These are phyloP conservation scores for Pseudevernia furfuracea DNA, from an alignment of 495 filamentous ascomycete genomes.

Conservation along the genomic window DNA sequence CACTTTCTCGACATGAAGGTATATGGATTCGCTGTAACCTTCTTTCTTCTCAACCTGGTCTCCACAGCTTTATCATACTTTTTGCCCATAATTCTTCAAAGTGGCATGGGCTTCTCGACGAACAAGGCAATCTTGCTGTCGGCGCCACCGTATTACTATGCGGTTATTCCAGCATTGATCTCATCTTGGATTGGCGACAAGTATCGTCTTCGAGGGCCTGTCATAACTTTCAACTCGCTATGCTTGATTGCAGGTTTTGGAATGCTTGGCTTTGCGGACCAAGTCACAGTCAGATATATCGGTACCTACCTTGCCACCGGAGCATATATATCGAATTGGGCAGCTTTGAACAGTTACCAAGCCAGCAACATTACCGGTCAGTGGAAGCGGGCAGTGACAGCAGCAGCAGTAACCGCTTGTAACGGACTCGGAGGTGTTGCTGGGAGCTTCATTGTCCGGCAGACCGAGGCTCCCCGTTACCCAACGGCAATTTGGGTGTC, in stretches of 20 bases:
- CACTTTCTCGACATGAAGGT: conserved; percentile 62
- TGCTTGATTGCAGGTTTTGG: conserved; percentile 65
- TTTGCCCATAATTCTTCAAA: conserved; percentile 62
- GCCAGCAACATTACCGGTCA: conserved; percentile 64
- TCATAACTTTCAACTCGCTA: conserved; percentile 67
- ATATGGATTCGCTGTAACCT: conserved; percentile 64
- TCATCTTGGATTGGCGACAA: conserved; percentile 62
- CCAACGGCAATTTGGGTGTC: conserved; percentile 65
- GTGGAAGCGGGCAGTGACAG: conserved; percentile 69
- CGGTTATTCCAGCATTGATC: conserved; percentile 60
- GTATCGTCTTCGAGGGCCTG: conserved; percentile 55
- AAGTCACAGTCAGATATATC: conserved; percentile 63
- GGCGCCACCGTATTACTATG: conserved; percentile 71
- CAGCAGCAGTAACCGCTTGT: conserved; percentile 59
- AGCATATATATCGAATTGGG: conserved; percentile 75
- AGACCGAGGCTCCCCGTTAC: conserved; percentile 60
- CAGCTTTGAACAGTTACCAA: conserved; percentile 65
- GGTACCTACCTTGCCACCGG: conserved; percentile 70
- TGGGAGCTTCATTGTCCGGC: conserved; percentile 65
- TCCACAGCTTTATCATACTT: conserved; percentile 58
- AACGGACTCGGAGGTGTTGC: conserved; percentile 72
- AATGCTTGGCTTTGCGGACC: conserved; percentile 62
- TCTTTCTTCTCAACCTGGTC: conserved; percentile 61
- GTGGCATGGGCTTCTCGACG: conserved; percentile 62
- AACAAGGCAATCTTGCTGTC: conserved; percentile 62